Conservation (phyloP, 495 filamentous ascomycete species). For the Penicillium canescens region DNA sequence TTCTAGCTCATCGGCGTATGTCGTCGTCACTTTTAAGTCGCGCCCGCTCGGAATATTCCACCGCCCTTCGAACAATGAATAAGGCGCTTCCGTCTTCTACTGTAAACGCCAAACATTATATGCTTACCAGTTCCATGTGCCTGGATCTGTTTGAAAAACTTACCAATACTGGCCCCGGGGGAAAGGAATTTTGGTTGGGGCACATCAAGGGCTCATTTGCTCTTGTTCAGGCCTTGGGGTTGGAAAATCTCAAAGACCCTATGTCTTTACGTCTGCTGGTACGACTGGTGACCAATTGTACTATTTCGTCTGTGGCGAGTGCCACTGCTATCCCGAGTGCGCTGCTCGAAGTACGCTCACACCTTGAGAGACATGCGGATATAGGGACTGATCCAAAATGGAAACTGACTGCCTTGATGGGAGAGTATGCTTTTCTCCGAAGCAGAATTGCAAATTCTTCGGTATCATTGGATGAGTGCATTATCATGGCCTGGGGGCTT, state of each 20-base stretch:
- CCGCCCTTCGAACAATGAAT: too few species aligned
- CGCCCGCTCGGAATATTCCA: background rate
- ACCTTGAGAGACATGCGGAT: background rate
- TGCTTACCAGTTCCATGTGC: background rate
- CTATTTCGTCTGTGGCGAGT: background rate
- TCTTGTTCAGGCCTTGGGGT: constrained; percentile 1
- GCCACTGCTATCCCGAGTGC: background rate
- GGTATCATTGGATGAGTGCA: too few species aligned
- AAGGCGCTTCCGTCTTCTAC: too few species aligned
- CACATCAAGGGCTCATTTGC: background rate
- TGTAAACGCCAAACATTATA: too few species aligned
- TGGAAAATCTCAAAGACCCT: background rate
- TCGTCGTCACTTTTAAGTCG: background rate
- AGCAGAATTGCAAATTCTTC: too few species aligned
- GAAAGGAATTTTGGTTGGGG: background rate
- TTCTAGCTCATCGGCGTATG: background rate
- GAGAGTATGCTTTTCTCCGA: background rate
- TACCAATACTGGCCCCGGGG: background rate
- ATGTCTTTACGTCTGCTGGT: background rate
- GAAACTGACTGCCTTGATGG: background rate
- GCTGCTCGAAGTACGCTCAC: background rate
- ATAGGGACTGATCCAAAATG: background rate
- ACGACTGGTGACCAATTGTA: background rate
- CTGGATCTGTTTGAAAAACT: constrained; percentile 1
- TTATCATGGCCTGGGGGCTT: too few species aligned